Percentiles rank a stretch among this genome's conserved stretches.
These are phyloP conservation scores for Mortierella sp. DNA, from an alignment of 371 early-diverging fungal genomes.

Conservation along the genomic window DNA sequence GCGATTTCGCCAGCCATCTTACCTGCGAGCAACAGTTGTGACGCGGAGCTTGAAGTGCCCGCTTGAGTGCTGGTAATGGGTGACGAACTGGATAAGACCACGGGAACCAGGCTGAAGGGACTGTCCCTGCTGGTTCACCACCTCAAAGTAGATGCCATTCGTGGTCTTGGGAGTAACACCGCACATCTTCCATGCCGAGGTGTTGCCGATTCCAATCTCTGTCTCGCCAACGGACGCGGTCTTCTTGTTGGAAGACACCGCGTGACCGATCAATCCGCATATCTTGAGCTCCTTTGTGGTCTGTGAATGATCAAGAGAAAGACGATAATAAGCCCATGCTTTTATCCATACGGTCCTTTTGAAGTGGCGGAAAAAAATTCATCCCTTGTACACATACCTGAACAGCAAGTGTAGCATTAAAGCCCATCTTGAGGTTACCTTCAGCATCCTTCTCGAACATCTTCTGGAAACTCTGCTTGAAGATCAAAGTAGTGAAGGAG, in stretches of 20 bases:
- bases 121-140: slow-evolving; percentile 86
- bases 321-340: background rate
- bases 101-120: slow-evolving; percentile 88
- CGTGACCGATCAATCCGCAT: slow-evolving; percentile 96
- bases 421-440: slow-evolving; percentile 93
- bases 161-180: slow-evolving; percentile 90
- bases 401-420: slow-evolving; percentile 99
- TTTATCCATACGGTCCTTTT: background rate
- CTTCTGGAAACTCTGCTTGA: slow-evolving; percentile 96
- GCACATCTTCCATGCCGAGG: slow-evolving; percentile 96
- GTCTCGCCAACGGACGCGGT: slow-evolving; percentile 94
- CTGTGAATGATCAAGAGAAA: slow-evolving; percentile 45
- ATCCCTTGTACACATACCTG: slow-evolving; percentile 60
- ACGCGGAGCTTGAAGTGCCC: slow-evolving; percentile 94
- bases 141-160: slow-evolving; percentile 95
- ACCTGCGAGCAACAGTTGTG: slow-evolving; percentile 92
- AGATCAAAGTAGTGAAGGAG: slow-evolving; percentile 95
- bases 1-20: too few species aligned
- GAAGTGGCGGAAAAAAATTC: background rate
- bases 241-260: slow-evolving; percentile 91
- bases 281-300: slow-evolving; percentile 95
- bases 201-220: slow-evolving; percentile 97
- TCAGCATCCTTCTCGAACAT: slow-evolving; percentile 92
- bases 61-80: slow-evolving; percentile 95
- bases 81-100: slow-evolving; percentile 95